Evolutionary conservation across 768 basidiomycete species (phyloP).

Genomic region (Leccinum incarnatum): DNA sequence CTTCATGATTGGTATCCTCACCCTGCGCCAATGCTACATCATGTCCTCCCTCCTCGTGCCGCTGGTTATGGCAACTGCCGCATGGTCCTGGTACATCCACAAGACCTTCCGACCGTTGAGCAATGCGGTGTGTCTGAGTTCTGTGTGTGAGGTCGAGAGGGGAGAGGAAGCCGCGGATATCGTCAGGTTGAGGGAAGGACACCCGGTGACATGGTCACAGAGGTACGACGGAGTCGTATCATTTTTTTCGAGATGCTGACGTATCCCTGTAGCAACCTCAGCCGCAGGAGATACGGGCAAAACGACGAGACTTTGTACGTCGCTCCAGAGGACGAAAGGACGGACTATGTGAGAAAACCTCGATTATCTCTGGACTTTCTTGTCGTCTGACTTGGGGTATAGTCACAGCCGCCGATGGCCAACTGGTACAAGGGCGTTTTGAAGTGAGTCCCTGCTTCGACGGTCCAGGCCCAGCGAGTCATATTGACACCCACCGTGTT

Average conservation of each 20-base stretch:
- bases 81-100: slow-evolving; percentile 81
- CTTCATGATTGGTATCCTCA: slow-evolving; percentile 98
- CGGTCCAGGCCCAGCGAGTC: neutral
- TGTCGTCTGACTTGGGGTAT: slow-evolving; percentile 10
- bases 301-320: slow-evolving; percentile 95
- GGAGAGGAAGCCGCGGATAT: slow-evolving; percentile 86
- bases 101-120: slow-evolving; percentile 68
- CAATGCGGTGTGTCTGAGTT: slow-evolving; percentile 80
- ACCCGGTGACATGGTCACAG: slow-evolving; percentile 87
- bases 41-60: slow-evolving; percentile 68
- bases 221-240: slow-evolving; percentile 44
- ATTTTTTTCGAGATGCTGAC: neutral
- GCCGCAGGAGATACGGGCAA: slow-evolving; percentile 82
- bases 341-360: slow-evolving; percentile 69
- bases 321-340: slow-evolving; percentile 89
- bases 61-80: slow-evolving; percentile 67
- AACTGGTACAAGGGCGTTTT: slow-evolving; percentile 93
- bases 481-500: slow-evolving; percentile 4
- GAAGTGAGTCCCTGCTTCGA: slow-evolving; percentile 50
- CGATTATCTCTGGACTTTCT: neutral
- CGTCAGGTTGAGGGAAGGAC: slow-evolving; percentile 68
- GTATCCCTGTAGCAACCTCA: slow-evolving; percentile 62
- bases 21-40: slow-evolving; percentile 54
- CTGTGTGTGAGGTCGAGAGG: slow-evolving; percentile 84
- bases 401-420: slow-evolving; percentile 97